These are phyloP conservation scores for Drechmeria coniospora DNA, from an alignment of 2,329 filamentous ascomycete species.

Conservation along the genomic window DNA sequence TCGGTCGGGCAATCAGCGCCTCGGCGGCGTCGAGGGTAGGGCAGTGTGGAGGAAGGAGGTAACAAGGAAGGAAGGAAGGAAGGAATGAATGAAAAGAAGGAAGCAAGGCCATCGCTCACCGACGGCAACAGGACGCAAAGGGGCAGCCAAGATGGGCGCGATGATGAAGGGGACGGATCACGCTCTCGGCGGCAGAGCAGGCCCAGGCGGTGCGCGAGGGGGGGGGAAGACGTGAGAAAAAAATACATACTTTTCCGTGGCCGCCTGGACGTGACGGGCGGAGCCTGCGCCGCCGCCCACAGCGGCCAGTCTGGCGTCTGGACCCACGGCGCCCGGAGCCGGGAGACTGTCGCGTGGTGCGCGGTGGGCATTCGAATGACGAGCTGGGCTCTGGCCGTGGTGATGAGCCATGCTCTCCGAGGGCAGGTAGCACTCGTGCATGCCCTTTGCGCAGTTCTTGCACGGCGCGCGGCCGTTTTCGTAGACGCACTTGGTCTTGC, in stretches of 20 bases:
- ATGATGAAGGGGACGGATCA: too few relatives aligned
- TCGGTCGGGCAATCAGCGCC: too few relatives aligned
- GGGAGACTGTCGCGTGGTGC: conserved; percentile 38
- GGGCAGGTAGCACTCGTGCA: conserved; percentile 48
- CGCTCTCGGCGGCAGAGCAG: neutral
- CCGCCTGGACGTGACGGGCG: conserved; percentile 31
- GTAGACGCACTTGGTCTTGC: conserved; percentile 50
- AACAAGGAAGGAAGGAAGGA: too few relatives aligned
- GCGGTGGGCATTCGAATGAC: conserved; percentile 29
- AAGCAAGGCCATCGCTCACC: too few relatives aligned
- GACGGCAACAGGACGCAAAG: too few relatives aligned
- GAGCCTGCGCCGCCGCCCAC: conserved; percentile 25
- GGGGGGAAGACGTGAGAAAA: conserved; percentile 2
- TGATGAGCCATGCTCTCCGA: conserved; percentile 45
- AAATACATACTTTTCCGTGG: conserved; percentile 38
- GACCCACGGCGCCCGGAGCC: conserved; percentile 31
- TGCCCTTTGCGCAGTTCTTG: conserved; percentile 48
- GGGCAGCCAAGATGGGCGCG: too few relatives aligned
- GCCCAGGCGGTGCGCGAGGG: neutral
- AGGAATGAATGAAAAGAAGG: neutral
- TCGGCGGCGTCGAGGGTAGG: conserved; percentile 4
- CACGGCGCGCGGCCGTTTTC: conserved; percentile 46
- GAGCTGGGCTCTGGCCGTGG: conserved; percentile 42
- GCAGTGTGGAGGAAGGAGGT: neutral
- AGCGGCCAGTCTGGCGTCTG: conserved; percentile 27